Conservation (phyloP, 306 rosid species). For the Vachellia pachyceras region DNA sequence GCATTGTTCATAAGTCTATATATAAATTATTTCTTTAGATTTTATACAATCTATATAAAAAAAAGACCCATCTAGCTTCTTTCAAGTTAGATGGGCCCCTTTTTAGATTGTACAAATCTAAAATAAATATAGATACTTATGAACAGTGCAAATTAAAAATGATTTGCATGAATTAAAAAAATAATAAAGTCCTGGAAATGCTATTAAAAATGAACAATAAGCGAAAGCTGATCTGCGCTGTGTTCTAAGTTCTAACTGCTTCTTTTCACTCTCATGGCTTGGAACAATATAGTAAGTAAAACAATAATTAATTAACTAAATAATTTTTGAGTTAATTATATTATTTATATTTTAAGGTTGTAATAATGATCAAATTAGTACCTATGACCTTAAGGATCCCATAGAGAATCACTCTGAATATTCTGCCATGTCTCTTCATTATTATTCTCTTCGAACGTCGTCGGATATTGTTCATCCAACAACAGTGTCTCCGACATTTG, state of each 20-base stretch:
- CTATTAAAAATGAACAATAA: neutral
- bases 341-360: slow-evolving; percentile 13
- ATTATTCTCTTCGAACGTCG: slow-evolving; percentile 42
- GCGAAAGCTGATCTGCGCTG: neutral
- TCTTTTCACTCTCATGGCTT: neutral
- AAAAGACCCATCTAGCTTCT: neutral
- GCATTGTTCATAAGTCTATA: neutral
- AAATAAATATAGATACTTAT: neutral
- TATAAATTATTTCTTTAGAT: neutral
- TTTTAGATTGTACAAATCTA: neutral
- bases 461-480: slow-evolving; percentile 43
- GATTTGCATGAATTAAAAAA: neutral
- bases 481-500: slow-evolving; percentile 45
- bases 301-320: slow-evolving; percentile 21
- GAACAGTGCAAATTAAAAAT: neutral
- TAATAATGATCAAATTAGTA: neutral
- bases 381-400: slow-evolving; percentile 49
- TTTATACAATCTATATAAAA: neutral
- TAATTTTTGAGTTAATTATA: neutral
- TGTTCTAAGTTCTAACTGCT: neutral
- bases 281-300: slow-evolving; percentile 7
- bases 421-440: slow-evolving; percentile 44
- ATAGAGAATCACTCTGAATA: slow-evolving; percentile 47
- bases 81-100: neutral
- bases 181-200: no score